Percentiles rank a stretch among this genome's conserved stretches.
phyloP scores from a whole-genome alignment of 768 basidiomycete genomes.

The Psilocybe subaeruginosa region DNA sequence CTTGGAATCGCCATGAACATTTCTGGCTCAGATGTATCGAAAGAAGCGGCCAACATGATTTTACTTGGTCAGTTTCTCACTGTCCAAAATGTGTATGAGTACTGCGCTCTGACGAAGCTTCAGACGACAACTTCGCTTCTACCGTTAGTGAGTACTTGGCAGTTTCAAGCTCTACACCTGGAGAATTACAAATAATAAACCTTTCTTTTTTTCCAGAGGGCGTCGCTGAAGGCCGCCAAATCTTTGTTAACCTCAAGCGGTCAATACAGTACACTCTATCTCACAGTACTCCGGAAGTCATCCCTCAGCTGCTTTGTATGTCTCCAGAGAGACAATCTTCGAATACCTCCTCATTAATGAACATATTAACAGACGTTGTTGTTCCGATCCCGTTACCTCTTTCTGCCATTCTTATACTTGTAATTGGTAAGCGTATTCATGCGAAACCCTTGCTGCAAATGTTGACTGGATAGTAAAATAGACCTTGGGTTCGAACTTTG shows the following conservation, averaged over 20 bases:
- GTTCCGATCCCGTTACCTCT: slow-evolving; percentile 68
- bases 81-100: neutral
- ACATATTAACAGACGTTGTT: slow-evolving; percentile 52
- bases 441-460: neutral
- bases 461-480: slow-evolving; percentile 22
- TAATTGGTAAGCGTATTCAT: slow-evolving; percentile 52
- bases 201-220: slow-evolving; percentile 43
- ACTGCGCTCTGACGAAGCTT: neutral
- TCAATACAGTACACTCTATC: slow-evolving; percentile 74
- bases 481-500: slow-evolving; percentile 76
- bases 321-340: slow-evolving; percentile 2
- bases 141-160: slow-evolving; percentile 57
- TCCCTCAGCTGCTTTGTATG: slow-evolving; percentile 69
- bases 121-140: slow-evolving; percentile 75
- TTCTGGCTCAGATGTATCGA: slow-evolving; percentile 73
- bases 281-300: slow-evolving; percentile 71
- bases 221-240: slow-evolving; percentile 68
- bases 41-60: slow-evolving; percentile 79
- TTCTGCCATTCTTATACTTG: slow-evolving; percentile 70
- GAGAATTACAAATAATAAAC: neutral
- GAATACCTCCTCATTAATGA: neutral
- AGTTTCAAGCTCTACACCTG: neutral
- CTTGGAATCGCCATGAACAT: slow-evolving; percentile 79
- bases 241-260: slow-evolving; percentile 71
- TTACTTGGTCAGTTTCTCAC: slow-evolving; percentile 48